Base-by-base conservation (phyloP, 441 rosid species). In the Euphorbia schlechtendalii region DNA sequence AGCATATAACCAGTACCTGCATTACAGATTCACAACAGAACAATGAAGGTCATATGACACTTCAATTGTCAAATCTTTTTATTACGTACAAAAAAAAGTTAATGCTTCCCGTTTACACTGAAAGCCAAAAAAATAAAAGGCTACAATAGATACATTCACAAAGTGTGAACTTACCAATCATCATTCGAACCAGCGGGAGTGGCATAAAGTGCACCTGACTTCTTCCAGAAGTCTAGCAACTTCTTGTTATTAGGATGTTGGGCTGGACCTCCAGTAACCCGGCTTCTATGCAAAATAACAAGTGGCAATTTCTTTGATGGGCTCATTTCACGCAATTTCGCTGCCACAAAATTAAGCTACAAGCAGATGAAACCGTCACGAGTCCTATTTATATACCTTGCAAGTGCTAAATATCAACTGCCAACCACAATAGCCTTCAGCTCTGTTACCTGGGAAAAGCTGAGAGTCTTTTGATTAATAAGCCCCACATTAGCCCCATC, bases 1-100 rank as follows among this genome's bases (percentile, higher is more conserved):
- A 18, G 96, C 97, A 76, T 90, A 92, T 62, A 92, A 77, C 98
- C 98, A 92, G 74, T 88, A 92, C 97, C 98, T 92, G 78, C 4
- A 67, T 56, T 66, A 21, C 69, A 77, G 46, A 36, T 41, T 28
- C 52, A 45, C 65, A 55, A 28, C 21, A 63, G n/a, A n/a, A n/a
- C n/a, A n/a, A n/a, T n/a, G n/a, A n/a, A n/a, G n/a, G n/a, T n/a
- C n/a, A n/a, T n/a, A n/a, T n/a, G n/a, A n/a, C n/a, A n/a, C n/a
- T n/a, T n/a, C n/a, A n/a, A n/a, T n/a, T n/a, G n/a, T n/a, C n/a
- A n/a, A n/a, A n/a, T n/a, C n/a, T n/a, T n/a, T n/a, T n/a, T n/a
- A n/a, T n/a, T n/a, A n/a, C n/a, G n/a, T n/a, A n/a, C n/a, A n/a
- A n/a, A n/a, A n/a, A n/a, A n/a, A n/a, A n/a, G n/a, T n/a, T 49